Base-by-base conservation (phyloP, 2,329 filamentous ascomycete species). In the Paraconiothyrium brasiliense region DNA sequence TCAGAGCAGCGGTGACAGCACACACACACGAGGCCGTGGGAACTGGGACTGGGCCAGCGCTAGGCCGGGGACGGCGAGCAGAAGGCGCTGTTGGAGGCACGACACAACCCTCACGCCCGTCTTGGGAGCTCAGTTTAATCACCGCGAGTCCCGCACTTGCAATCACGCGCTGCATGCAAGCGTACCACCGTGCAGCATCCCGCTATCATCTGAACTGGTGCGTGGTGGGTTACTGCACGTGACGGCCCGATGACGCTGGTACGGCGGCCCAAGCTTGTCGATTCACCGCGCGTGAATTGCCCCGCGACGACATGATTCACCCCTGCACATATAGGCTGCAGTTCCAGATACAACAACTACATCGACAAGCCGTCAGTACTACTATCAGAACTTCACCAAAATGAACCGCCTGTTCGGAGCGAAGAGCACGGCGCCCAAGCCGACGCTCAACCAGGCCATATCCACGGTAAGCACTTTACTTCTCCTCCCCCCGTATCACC, bases 401-500 rank as follows among this genome's bases (percentile, higher is more conserved):
- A 98, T 99, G 95, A 98, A 99, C 80, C 92, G 95, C 72, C 86
- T 99, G 71, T 99, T 99, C 79, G 95, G 95, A 77, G 87, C 90
- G 71, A 95, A 94, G 82, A 90, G 87, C 81, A 90, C 91, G 67
- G 90, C 89, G 65, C 94, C 95, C 58, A 98, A 98, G 82, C 93
- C 95, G 14, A 94, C 92, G 54, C 91, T 97, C 69, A 88, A 87
- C 81, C 85, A 87, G 71, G 94, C 94, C 70, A 97, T 97, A 74
- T 80, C 84, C 78, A 95, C 92, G 84, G 91, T 95, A 80, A 65
- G 80, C 65, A 35, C 30, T 69, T 57, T 37, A 6, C 27, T 30
- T 57, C 61, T n/a, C 54, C 32, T 55, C 34, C 43, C 57, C 48
- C 54, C 54, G 37, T 48, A 35, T 14, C 58, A 55, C 56, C 49